Evolutionary conservation across 176 grass and related monocot species (phyloP), one percentile per base, ranked within the genome.

Genomic region (Olyra latifolia): DNA sequence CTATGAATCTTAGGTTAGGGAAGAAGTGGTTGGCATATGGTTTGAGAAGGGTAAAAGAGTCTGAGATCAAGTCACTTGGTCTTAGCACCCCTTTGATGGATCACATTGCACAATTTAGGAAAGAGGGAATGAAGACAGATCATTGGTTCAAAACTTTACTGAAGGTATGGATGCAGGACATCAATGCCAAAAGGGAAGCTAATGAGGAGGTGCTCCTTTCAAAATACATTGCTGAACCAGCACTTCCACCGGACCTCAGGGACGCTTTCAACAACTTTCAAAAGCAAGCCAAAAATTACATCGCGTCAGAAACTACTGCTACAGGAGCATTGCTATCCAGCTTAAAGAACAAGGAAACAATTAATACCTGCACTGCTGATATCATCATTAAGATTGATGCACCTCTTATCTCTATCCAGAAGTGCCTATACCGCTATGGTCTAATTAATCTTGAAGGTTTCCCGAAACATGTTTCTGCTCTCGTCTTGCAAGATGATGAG

Each of bases 91-190:
- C 90, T 39, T 87, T 93, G 79, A 48, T 98, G 75, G 95, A 98
- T 84, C 83, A 98, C 47, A 79, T 98, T 62, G 83, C 92, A 53
- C 85, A 94, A 75, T 94, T 87, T 67, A 91, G 90, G 39, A 98
- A 98, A 89, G 92, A 93, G n/a, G 90, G 92, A 20, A 98, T 98
- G 95, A 85, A 91, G 87, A 94, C 95, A 63, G 95, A 98, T 59
- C 92, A 98, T 84, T 98, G 95, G 92, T 94, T 89, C 83, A 98
- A 98, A 83, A 88, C 90, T 47, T 80, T 94, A 20, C 85, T 98
- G 10, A 98, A 94, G 78, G 83, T 94, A 59, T 98, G 95, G 95
- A 87, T 98, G 88, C 83, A 98, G 81, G 87, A 92, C 58, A 60
- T 92, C 77, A 91, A 89, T 91, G 88, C 85, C 41, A 92, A 89